phyloP scores from a whole-genome alignment of 1,139 yeast species.

The Blastobotrys illinoisensis region DNA sequence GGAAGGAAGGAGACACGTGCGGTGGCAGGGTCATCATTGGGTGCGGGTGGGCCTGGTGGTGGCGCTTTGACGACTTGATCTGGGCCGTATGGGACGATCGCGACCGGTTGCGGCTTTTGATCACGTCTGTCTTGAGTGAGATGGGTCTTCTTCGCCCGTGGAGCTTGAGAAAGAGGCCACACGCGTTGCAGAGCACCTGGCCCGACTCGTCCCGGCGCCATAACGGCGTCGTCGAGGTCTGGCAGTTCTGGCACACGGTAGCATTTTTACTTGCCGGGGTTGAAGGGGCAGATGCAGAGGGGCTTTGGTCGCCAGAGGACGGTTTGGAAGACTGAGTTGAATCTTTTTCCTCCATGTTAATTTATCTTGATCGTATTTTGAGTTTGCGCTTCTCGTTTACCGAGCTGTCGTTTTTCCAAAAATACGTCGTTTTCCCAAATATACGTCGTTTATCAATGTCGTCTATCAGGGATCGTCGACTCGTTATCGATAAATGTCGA shows the following conservation, averaged over 20 bases:
- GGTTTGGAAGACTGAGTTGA: neutral
- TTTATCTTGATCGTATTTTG: too few relatives aligned
- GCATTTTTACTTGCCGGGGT: constrained; percentile 2
- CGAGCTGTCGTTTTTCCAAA: too few relatives aligned
- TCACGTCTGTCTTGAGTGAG: constrained; percentile 83
- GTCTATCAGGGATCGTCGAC: too few relatives aligned
- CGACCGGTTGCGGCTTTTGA: constrained; percentile 65
- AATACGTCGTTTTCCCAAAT: too few relatives aligned
- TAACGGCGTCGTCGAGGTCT: constrained; percentile 85
- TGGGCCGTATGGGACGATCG: constrained; percentile 14
- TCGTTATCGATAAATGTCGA: too few relatives aligned
- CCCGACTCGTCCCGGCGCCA: constrained; percentile 96
- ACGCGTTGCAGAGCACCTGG: constrained; percentile 87
- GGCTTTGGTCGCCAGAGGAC: neutral
- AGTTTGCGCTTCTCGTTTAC: too few relatives aligned
- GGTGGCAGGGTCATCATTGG: constrained; percentile 2
- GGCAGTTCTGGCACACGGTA: constrained; percentile 83
- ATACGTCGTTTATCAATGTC: too few relatives aligned
- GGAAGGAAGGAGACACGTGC: neutral
- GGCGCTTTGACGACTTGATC: constrained; percentile 1
- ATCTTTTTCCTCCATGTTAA: neutral
- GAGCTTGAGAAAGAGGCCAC: constrained; percentile 81
- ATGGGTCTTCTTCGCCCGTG: constrained; percentile 93
- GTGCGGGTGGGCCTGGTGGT: constrained; percentile 5
- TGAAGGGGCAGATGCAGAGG: neutral